Evolutionary conservation across 176 grass and related monocot species (phyloP).

Genomic region (Carex kokanica): DNA sequence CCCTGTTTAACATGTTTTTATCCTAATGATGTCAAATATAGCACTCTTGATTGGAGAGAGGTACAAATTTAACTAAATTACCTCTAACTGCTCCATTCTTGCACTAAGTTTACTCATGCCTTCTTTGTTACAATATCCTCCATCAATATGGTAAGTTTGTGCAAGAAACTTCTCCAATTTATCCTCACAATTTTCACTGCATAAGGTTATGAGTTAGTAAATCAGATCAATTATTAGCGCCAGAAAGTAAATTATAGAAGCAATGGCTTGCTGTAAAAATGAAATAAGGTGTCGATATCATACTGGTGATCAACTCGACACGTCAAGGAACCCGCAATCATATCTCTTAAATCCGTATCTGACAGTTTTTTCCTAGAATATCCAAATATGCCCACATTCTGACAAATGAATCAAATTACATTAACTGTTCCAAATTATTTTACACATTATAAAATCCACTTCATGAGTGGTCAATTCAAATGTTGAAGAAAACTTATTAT

Average conservation of each 20-base stretch:
- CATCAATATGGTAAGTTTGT: constrained; percentile 78
- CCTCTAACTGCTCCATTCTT: constrained; percentile 74
- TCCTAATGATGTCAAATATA: constrained; percentile 2
- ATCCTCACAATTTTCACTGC: constrained; percentile 88
- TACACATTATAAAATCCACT: neutral
- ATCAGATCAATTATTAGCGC: neutral
- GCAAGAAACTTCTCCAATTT: constrained; percentile 83
- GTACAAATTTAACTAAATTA: constrained; percentile 25
- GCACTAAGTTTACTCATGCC: constrained; percentile 78
- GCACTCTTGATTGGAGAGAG: neutral
- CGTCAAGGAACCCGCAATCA: constrained; percentile 82
- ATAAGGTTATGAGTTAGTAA: neutral
- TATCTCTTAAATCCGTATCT: constrained; percentile 70
- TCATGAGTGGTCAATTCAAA: neutral
- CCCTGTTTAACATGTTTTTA: constrained; percentile 43
- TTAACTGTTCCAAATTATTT: neutral
- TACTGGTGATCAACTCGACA: constrained; percentile 95
- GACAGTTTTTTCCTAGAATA: constrained; percentile 78
- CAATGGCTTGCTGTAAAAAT: neutral
- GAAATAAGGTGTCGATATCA: constrained; percentile 21
- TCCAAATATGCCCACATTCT: constrained; percentile 97
- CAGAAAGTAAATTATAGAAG: neutral
- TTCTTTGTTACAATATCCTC: constrained; percentile 71
- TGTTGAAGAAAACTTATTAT: neutral
- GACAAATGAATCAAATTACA: constrained; percentile 17